phyloP scores from a whole-genome alignment of 139 green algal genomes.

The Mesotaenium endlicherianum region DNA sequence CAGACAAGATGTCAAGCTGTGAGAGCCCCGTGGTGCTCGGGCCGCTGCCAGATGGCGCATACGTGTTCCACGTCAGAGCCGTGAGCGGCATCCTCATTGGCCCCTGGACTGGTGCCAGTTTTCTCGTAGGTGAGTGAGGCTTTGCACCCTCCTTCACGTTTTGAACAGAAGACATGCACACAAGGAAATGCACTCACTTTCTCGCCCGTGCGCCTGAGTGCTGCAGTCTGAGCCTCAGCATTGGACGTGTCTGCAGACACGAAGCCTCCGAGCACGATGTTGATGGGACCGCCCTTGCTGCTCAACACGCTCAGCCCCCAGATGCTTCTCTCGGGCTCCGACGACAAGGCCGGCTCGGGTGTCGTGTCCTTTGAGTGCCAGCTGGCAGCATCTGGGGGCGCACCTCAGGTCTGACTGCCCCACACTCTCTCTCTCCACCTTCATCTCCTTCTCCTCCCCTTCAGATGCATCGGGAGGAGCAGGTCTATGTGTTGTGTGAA shows the following conservation, averaged over 20 bases:
- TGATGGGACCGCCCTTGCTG: too few relatives aligned
- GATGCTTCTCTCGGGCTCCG: neutral
- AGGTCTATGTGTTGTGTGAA: too few relatives aligned
- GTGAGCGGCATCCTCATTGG: neutral
- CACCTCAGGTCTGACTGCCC: neutral
- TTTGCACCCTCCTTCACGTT: too few relatives aligned
- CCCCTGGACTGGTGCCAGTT: neutral
- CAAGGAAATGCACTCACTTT: too few relatives aligned
- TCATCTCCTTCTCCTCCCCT: too few relatives aligned
- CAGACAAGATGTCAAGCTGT: neutral
- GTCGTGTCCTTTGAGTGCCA: slow-evolving; percentile 10
- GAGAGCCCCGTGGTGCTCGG: neutral
- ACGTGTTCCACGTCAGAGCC: neutral
- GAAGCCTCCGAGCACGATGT: too few relatives aligned
- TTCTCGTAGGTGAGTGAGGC: neutral
- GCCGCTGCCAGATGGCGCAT: neutral
- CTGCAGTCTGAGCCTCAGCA: too few relatives aligned
- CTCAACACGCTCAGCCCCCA: neutral
- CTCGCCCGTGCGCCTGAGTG: too few relatives aligned
- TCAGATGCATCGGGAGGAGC: too few relatives aligned
- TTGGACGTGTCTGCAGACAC: too few relatives aligned
- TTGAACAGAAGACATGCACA: too few relatives aligned
- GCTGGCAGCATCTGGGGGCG: neutral
- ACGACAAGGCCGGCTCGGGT: neutral
- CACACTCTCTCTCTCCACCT: too few relatives aligned